Conservation (phyloP, 257 asterid species). For the Linderniella brevidens region DNA sequence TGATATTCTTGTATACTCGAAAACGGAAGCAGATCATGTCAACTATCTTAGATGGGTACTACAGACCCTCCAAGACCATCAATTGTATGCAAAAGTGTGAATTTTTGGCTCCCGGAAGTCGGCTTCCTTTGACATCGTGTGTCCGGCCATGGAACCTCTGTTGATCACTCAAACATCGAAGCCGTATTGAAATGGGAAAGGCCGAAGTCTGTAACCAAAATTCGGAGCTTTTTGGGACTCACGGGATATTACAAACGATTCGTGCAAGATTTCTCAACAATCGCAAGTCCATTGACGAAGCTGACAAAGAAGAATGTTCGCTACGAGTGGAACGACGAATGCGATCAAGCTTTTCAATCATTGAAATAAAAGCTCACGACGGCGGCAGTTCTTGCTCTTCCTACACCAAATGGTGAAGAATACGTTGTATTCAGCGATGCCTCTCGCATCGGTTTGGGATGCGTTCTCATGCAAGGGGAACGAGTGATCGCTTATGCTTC, state of each 20-base stretch:
- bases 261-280: not conserved
- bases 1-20: not conserved
- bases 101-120: not conserved
- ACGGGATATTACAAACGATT: not conserved
- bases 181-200: not conserved
- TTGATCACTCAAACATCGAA: not conserved
- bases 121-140: not conserved
- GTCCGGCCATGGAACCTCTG: not conserved
- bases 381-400: not conserved
- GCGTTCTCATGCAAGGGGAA: not conserved
- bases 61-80: not conserved
- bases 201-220: not conserved
- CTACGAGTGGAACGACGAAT: not conserved
- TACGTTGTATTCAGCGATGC: not conserved
- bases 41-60: not conserved
- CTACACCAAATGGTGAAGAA: not conserved
- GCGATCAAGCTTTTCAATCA: not conserved
- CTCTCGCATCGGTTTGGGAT: not conserved
- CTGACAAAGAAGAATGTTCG: not conserved
- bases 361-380: not conserved
- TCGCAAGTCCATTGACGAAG: not conserved
- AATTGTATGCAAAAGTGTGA: not conserved
- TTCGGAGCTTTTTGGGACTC: not conserved
- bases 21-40: not conserved
- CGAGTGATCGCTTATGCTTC: not conserved